Percentiles rank a stretch among this genome's conserved stretches.
These are phyloP conservation scores for Mycena vitilis DNA, from an alignment of 768 basidiomycete genomes.

Conservation along the genomic window DNA sequence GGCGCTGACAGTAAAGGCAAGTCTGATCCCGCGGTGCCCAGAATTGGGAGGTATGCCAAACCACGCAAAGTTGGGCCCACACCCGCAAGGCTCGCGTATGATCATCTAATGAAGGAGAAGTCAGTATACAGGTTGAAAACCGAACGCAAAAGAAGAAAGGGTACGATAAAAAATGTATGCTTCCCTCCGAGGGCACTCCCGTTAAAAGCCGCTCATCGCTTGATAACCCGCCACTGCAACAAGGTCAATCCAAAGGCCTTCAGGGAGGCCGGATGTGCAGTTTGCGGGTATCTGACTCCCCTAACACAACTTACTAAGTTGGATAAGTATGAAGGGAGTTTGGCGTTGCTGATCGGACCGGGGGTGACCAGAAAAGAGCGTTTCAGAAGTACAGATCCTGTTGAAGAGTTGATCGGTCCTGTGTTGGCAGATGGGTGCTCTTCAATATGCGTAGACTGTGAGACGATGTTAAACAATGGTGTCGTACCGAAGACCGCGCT, in stretches of 20 bases:
- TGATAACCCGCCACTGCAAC: neutral
- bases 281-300: neutral
- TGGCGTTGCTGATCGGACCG: neutral
- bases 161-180: neutral
- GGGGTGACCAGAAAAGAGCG: neutral
- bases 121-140: neutral
- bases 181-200: neutral
- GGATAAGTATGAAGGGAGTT: neutral
- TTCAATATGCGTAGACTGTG: neutral
- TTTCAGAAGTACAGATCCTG: neutral
- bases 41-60: too few species aligned
- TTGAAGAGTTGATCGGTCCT: slow-evolving; percentile 7
- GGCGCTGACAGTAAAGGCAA: neutral
- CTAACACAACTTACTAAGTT: neutral
- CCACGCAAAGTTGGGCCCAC: neutral
- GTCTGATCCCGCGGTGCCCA: too few species aligned
- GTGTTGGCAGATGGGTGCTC: neutral
- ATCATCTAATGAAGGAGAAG: neutral
- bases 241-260: neutral
- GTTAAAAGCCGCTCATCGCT: neutral
- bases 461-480: slow-evolving; percentile 2
- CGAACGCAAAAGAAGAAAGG: neutral
- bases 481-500: neutral
- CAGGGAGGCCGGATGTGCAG: neutral
- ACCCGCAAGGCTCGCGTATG: neutral